Conservation (phyloP, 768 basidiomycete species). For the Cystofilobasidium ferigula region DNA sequence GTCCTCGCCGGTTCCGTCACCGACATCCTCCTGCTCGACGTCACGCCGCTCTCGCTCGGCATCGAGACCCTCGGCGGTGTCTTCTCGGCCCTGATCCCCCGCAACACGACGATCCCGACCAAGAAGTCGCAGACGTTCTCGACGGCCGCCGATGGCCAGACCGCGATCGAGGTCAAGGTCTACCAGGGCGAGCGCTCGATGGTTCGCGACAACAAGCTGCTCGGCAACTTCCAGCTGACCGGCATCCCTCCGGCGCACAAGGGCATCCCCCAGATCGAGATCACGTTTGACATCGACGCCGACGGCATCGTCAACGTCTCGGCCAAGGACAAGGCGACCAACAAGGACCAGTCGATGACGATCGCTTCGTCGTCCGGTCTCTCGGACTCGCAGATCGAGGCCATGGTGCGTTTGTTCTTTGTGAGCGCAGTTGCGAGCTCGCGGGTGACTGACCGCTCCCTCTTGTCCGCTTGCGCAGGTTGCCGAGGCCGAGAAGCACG, state of each 20-base stretch:
- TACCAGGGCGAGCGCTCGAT: slow-evolving; percentile 99
- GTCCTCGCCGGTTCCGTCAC: slow-evolving; percentile 93
- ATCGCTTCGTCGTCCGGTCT: slow-evolving; percentile 96
- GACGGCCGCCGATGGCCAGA: slow-evolving; percentile 96
- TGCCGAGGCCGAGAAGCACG: slow-evolving; percentile 80
- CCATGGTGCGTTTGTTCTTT: too few species aligned
- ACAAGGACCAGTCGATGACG: slow-evolving; percentile 85
- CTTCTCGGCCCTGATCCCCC: slow-evolving; percentile 96
- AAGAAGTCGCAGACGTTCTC: slow-evolving; percentile 99
- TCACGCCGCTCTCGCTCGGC: slow-evolving; percentile 74
- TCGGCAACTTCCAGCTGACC: slow-evolving; percentile 98
- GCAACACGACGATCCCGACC: slow-evolving; percentile 98
- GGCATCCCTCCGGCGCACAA: slow-evolving; percentile 84
- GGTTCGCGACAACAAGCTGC: slow-evolving; percentile 93
- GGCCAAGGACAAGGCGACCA: slow-evolving; percentile 59
- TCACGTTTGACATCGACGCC: slow-evolving; percentile 94
- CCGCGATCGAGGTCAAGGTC: slow-evolving; percentile 99
- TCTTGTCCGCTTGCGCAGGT: too few species aligned
- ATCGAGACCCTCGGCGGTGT: slow-evolving; percentile 98
- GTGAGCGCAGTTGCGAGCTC: too few species aligned
- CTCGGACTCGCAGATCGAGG: slow-evolving; percentile 89
- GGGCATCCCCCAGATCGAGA: slow-evolving; percentile 69
- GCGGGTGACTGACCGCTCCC: too few species aligned
- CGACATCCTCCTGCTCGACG: slow-evolving; percentile 65
- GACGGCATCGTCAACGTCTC: slow-evolving; percentile 95